Conservation (phyloP, 2,329 filamentous ascomycete genomes). For the Ophiocordyceps robertsii region DNA sequence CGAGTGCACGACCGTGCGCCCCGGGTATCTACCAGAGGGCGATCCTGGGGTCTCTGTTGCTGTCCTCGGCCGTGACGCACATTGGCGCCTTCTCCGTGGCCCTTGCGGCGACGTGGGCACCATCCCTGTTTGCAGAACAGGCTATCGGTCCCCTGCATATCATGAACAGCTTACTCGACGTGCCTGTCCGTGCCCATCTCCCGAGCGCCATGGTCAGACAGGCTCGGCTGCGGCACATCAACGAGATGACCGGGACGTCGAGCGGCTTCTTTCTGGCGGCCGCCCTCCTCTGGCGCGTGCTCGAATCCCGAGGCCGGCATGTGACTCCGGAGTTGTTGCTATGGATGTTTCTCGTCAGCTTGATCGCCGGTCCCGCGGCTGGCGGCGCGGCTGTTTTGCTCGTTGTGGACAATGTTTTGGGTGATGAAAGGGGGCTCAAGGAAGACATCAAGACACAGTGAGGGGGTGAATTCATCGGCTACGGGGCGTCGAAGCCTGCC, state of each 20-base stretch:
- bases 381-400: constrained; percentile 4
- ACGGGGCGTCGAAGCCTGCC: no score
- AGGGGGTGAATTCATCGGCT: no score
- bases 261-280: constrained; percentile 6
- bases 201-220: neutral
- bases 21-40: neutral
- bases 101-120: neutral
- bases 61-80: constrained; percentile 2
- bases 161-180: constrained; percentile 2
- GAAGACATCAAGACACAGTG: no score
- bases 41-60: constrained; percentile 1
- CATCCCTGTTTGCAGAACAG: neutral
- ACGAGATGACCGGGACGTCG: constrained; percentile 7
- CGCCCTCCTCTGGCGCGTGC: neutral
- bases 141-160: neutral
- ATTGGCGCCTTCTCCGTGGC: constrained; percentile 4
- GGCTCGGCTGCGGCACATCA: constrained; percentile 6
- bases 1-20: neutral
- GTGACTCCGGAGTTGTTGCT: neutral
- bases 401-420: neutral
- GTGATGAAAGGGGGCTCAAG: neutral
- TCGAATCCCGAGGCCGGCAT: neutral
- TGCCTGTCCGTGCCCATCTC: neutral
- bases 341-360: constrained; percentile 6
- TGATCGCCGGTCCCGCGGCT: constrained; percentile 6